Conservation (phyloP, 2,329 filamentous ascomycete genomes). For the Cladophialophora exuberans region DNA sequence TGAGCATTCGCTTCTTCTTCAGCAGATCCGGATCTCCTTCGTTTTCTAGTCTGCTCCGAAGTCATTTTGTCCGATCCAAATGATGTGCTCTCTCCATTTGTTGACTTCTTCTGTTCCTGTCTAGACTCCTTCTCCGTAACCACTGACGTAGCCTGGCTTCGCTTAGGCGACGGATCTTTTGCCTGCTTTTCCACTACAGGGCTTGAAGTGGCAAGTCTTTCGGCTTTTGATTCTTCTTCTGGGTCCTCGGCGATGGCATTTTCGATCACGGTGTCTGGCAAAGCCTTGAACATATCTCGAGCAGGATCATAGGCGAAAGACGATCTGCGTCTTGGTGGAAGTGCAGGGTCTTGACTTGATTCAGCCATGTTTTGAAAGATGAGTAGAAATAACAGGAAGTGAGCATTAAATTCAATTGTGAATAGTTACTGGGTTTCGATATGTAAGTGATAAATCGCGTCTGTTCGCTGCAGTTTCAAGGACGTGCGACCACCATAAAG, state of each 20-base stretch:
- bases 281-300: slow-evolving; percentile 38
- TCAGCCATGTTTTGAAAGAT: slow-evolving; percentile 18
- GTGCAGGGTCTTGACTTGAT: slow-evolving; percentile 2
- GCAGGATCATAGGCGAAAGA: slow-evolving; percentile 40
- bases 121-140: neutral
- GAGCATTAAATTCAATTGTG: neutral
- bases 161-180: slow-evolving; percentile 12
- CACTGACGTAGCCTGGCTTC: neutral
- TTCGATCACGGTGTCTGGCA: slow-evolving; percentile 33
- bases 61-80: slow-evolving; percentile 3
- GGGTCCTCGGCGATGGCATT: slow-evolving; percentile 32
- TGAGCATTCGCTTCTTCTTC: slow-evolving; percentile 11
- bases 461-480: too few relatives aligned
- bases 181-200: slow-evolving; percentile 8
- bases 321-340: slow-evolving; percentile 28
- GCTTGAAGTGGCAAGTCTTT: slow-evolving; percentile 16
- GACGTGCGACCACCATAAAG: too few relatives aligned
- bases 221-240: slow-evolving; percentile 12
- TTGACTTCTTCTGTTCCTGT: neutral
- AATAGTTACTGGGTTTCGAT: too few relatives aligned
- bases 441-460: neutral
- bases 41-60: slow-evolving; percentile 25
- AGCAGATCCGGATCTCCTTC: slow-evolving; percentile 21
- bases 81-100: slow-evolving; percentile 12
- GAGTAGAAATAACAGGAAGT: neutral